These are phyloP conservation scores for Apiotrichum gracile DNA, from an alignment of 1,284 basidiomycete genomes.

Conservation along the genomic window DNA sequence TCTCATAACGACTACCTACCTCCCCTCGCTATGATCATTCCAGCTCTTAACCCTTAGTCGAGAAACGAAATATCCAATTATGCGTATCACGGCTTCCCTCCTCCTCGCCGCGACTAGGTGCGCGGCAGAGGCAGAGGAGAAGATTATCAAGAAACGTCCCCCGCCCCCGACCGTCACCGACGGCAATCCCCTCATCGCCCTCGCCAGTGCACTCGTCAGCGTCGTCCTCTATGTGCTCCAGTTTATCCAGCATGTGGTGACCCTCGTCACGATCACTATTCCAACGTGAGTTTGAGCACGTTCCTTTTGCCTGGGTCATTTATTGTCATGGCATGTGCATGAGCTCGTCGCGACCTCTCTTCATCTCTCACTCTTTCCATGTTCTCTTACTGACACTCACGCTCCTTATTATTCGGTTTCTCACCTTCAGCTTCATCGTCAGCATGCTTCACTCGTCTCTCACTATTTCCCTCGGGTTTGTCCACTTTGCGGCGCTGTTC, in stretches of 20 bases:
- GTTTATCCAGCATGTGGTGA: conserved; percentile 62
- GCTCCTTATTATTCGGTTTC: background rate
- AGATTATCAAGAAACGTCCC: background rate
- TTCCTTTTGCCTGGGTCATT: background rate
- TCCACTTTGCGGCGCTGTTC: conserved; percentile 74
- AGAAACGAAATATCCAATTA: background rate
- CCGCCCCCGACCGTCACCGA: conserved; percentile 1
- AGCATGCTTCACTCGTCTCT: conserved; percentile 77
- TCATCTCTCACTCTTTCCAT: background rate
- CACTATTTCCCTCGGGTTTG: conserved; percentile 83
- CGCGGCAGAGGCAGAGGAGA: background rate
- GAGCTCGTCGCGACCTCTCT: background rate
- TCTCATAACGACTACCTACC: background rate
- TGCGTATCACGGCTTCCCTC: background rate
- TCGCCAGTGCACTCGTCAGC: conserved; percentile 77
- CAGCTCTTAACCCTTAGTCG: background rate
- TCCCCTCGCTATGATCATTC: background rate
- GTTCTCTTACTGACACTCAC: conserved; percentile 44
- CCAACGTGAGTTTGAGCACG: conserved; percentile 52
- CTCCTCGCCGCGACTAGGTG: background rate
- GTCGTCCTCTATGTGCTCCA: conserved; percentile 74
- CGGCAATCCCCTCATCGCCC: conserved; percentile 60
- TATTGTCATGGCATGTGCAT: background rate
- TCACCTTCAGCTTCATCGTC: conserved; percentile 31
- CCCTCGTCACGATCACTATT: conserved; percentile 71